These are phyloP conservation scores for Diaporthe australafricana DNA, from an alignment of 2,329 filamentous ascomycete species.

Conservation along the genomic window DNA sequence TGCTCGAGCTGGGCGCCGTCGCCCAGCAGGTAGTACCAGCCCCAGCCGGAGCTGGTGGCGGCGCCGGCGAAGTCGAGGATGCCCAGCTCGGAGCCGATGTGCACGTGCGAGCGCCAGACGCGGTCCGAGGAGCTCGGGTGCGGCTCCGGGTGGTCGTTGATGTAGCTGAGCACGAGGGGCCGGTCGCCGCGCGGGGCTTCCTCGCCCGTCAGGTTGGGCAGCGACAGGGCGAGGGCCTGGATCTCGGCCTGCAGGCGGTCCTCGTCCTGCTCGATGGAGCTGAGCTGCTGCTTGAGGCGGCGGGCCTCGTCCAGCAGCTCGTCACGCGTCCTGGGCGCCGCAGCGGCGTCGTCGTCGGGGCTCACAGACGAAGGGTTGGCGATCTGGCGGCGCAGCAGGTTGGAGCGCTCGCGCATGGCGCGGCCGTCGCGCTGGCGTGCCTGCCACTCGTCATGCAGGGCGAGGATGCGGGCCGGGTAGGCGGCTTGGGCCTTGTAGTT, in stretches of 20 bases:
- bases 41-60: constrained; percentile 89
- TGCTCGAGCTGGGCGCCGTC: constrained; percentile 95
- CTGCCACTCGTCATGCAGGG: constrained; percentile 68
- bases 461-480: constrained; percentile 67
- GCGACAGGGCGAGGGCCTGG: constrained; percentile 76
- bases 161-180: constrained; percentile 76
- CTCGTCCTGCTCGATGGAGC: constrained; percentile 71
- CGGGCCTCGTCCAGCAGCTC: constrained; percentile 73
- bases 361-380: constrained; percentile 62
- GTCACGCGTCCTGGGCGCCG: constrained; percentile 56
- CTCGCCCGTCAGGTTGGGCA: constrained; percentile 87
- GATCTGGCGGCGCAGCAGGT: constrained; percentile 69
- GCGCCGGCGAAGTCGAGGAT: constrained; percentile 91
- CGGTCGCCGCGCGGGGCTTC: constrained; percentile 79
- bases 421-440: constrained; percentile 70
- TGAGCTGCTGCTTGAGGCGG: constrained; percentile 71
- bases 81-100: constrained; percentile 87
- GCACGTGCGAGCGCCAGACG: constrained; percentile 80
- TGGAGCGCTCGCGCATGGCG: constrained; percentile 73
- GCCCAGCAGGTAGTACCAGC: constrained; percentile 96
- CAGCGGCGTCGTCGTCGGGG: constrained; percentile 50
- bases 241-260: constrained; percentile 73
- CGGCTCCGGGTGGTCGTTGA: constrained; percentile 76
- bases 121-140: constrained; percentile 49
- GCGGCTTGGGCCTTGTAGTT: constrained; percentile 76